Evolutionary conservation across 2,329 filamentous ascomycete species (phyloP).

Genomic region (Achaetomium macrosporum): DNA sequence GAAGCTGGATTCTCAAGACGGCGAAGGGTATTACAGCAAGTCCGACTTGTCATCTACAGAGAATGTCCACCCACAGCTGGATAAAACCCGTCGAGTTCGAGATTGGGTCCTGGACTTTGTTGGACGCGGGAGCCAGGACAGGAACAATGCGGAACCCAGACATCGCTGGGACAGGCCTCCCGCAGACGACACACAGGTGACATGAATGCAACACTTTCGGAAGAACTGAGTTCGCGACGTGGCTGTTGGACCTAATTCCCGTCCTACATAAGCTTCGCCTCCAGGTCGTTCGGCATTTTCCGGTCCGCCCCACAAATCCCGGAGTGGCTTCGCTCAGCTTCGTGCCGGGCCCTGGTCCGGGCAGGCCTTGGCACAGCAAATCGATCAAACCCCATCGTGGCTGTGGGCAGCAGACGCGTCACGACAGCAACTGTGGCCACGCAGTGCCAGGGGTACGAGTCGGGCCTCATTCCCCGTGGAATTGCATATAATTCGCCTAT

Average conservation of each 20-base stretch:
- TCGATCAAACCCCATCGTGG: constrained; percentile 3
- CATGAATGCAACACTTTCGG: not conserved
- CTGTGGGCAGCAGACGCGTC: constrained; percentile 13
- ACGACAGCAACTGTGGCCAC: constrained; percentile 7
- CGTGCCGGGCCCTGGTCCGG: not conserved
- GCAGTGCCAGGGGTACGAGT: not conserved
- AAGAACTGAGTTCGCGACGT: too few relatives aligned
- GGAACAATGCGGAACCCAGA: not conserved
- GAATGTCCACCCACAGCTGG: constrained; percentile 44
- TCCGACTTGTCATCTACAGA: constrained; percentile 39
- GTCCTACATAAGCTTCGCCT: not conserved
- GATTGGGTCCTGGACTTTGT: constrained; percentile 74
- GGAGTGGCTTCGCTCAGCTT: constrained; percentile 1
- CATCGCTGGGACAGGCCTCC: constrained; percentile 26
- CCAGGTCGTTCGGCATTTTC: not conserved
- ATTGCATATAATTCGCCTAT: not conserved
- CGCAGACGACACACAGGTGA: constrained; percentile 25
- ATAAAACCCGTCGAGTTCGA: constrained; percentile 61
- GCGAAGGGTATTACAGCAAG: constrained; percentile 51
- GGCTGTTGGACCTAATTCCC: too few relatives aligned
- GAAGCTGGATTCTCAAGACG: constrained; percentile 45
- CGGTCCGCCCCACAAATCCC: constrained; percentile 3
- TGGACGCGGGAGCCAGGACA: constrained; percentile 4
- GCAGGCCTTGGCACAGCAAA: not conserved
- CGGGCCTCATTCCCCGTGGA: too few relatives aligned